Evolutionary conservation across 2,329 filamentous ascomycete genomes (phyloP).

Genomic region (Thelonectria discophora): DNA sequence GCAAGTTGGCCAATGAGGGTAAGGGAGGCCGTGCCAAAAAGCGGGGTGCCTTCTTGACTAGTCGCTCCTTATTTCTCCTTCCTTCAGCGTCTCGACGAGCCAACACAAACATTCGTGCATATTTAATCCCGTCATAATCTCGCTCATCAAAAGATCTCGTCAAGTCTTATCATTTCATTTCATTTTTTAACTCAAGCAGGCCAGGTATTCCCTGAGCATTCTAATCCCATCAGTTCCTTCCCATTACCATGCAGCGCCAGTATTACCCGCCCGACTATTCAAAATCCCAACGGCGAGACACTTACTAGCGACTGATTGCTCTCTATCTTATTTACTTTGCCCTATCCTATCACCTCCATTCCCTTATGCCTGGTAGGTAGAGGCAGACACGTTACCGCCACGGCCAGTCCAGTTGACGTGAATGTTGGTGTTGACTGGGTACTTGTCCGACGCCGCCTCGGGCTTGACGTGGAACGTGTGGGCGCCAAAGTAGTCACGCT

Average conservation of each 20-base stretch:
- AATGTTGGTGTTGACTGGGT: constrained; percentile 85
- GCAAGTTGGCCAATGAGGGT: constrained; percentile 40
- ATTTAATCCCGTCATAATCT: not conserved
- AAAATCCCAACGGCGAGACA: constrained; percentile 34
- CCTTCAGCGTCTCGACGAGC: no score
- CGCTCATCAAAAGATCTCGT: not conserved
- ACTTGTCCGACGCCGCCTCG: constrained; percentile 78
- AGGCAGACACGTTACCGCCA: constrained; percentile 95
- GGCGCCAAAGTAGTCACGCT: constrained; percentile 99
- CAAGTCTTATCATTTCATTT: not conserved
- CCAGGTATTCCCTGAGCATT: constrained; percentile 37
- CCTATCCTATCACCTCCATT: constrained; percentile 22
- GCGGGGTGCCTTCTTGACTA: constrained; percentile 30
- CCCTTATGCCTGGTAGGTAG: constrained; percentile 92
- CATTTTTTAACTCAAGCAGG: constrained; percentile 29
- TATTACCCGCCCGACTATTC: constrained; percentile 37
- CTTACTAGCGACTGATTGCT: constrained; percentile 29
- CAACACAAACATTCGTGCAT: no score
- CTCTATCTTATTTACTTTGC: constrained; percentile 37
- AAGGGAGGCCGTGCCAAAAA: constrained; percentile 3
- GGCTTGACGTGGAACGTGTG: constrained; percentile 92
- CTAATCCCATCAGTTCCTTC: constrained; percentile 36
- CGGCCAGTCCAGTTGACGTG: constrained; percentile 99
- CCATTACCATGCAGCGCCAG: constrained; percentile 42
- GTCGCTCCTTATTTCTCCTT: no score